Conservation (phyloP, 805 yeast genomes). For the Ogataea henricii region DNA sequence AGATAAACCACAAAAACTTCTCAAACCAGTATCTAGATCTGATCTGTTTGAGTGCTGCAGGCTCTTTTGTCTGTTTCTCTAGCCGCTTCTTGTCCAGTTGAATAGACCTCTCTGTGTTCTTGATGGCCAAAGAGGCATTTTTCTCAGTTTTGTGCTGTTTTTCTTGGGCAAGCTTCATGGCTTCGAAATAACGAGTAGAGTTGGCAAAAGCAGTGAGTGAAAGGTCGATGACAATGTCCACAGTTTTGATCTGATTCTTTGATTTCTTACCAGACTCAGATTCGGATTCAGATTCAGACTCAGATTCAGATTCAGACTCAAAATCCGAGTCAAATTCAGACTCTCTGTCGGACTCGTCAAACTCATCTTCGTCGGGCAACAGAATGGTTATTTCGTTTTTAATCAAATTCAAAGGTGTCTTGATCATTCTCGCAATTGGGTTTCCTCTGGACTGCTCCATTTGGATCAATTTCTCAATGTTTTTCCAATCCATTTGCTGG, state of each 20-base stretch:
- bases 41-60: constrained; percentile 51
- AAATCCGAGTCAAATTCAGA: constrained; percentile 35
- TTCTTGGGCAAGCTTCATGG: constrained; percentile 70
- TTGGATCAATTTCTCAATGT: constrained; percentile 73
- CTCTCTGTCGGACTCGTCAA: constrained; percentile 36
- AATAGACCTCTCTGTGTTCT: constrained; percentile 79
- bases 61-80: constrained; percentile 56
- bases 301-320: constrained; percentile 33
- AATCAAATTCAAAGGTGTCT: constrained; percentile 66
- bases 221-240: constrained; percentile 68
- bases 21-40: constrained; percentile 89
- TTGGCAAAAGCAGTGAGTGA: constrained; percentile 82
- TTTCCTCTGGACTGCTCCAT: constrained; percentile 71
- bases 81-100: constrained; percentile 68
- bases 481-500: constrained; percentile 93
- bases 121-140: constrained; percentile 74
- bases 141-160: constrained; percentile 81
- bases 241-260: constrained; percentile 18
- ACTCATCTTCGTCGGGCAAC: constrained; percentile 48
- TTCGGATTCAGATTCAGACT: constrained; percentile 30
- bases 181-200: constrained; percentile 77
- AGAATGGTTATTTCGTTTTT: constrained; percentile 64
- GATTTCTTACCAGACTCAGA: constrained; percentile 35
- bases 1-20: constrained; percentile 91
- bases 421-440: constrained; percentile 60